Percentiles rank a stretch among this genome's conserved stretches.
These are phyloP conservation scores for Orychophragmus violaceus DNA, from an alignment of 345 rosid genomes.

Conservation along the genomic window DNA sequence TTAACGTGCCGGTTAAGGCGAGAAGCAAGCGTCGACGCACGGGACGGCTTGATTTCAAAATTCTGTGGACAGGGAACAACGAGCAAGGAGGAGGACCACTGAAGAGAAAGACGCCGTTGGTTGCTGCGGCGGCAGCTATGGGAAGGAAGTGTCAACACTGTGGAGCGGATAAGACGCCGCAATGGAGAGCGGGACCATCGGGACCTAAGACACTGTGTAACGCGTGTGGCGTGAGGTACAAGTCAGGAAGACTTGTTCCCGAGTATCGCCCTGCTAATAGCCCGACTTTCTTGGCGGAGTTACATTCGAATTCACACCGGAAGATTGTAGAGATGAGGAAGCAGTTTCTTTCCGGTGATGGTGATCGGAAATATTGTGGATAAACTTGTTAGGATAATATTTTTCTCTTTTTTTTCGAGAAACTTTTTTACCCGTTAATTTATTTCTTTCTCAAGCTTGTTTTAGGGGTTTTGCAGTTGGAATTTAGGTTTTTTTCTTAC, in stretches of 20 bases:
- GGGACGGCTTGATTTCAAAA: constrained; percentile 31
- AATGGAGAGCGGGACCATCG: constrained; percentile 77
- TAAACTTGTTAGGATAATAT: constrained; percentile 32
- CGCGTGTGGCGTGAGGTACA: constrained; percentile 83
- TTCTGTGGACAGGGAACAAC: constrained; percentile 22
- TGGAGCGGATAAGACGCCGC: constrained; percentile 80
- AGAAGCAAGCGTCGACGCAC: constrained; percentile 54
- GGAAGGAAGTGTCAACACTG: constrained; percentile 88
- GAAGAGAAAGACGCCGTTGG: constrained; percentile 29
- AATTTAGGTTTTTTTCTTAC: neutral
- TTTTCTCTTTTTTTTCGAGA: too few relatives aligned
- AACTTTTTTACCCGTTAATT: too few relatives aligned
- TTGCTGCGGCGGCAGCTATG: constrained; percentile 1
- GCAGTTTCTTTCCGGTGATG: constrained; percentile 39
- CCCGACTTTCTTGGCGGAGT: constrained; percentile 51
- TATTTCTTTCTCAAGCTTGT: constrained; percentile 9
- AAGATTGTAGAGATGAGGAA: constrained; percentile 78
- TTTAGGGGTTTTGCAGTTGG: constrained; percentile 32
- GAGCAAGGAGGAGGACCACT: constrained; percentile 12
- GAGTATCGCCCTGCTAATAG: constrained; percentile 83
- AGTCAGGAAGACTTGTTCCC: constrained; percentile 77
- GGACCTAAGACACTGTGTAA: constrained; percentile 86
- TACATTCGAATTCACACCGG: constrained; percentile 82
- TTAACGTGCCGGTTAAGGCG: constrained; percentile 46
- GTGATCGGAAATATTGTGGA: constrained; percentile 40